Evolutionary conservation across 164 flowering plant species (phyloP).

Genomic region (Santalum album): DNA sequence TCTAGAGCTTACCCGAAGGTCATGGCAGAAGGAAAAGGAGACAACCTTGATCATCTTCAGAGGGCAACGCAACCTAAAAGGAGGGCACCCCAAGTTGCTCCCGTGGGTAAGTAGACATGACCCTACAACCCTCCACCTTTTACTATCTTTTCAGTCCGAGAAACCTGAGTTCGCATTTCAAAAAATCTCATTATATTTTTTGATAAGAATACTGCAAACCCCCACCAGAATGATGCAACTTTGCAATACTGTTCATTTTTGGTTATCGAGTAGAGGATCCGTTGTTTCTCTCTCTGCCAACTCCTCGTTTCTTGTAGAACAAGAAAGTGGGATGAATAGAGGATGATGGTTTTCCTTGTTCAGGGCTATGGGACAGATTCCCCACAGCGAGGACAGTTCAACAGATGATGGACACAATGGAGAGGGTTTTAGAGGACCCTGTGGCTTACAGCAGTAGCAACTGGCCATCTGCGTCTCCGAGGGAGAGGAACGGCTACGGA

Average conservation of each 20-base stretch:
- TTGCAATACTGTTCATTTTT: too few species aligned
- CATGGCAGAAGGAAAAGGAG: background rate
- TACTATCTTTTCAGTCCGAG: too few species aligned
- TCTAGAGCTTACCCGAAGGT: background rate
- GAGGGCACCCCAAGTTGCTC: background rate
- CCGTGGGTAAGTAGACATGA: background rate
- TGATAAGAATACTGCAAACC: too few species aligned
- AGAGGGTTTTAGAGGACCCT: constrained; percentile 67
- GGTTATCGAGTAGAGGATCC: too few species aligned
- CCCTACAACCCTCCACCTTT: too few species aligned
- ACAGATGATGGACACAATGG: constrained; percentile 66
- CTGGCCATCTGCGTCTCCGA: constrained; percentile 20
- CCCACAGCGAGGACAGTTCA: constrained; percentile 44
- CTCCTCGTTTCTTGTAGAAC: too few species aligned
- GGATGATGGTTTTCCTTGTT: background rate
- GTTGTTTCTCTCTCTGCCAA: too few species aligned
- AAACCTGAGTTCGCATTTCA: too few species aligned
- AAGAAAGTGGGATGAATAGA: background rate
- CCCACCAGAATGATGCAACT: too few species aligned
- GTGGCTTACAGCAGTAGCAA: constrained; percentile 22
- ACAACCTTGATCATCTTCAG: background rate
- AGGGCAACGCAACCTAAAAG: background rate
- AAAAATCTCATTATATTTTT: too few species aligned
- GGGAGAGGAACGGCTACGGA: constrained; percentile 30
- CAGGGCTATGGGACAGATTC: constrained; percentile 75